Evolutionary conservation across 2,329 filamentous ascomycete species (phyloP).

Genomic region (Delphinella strobiligena): DNA sequence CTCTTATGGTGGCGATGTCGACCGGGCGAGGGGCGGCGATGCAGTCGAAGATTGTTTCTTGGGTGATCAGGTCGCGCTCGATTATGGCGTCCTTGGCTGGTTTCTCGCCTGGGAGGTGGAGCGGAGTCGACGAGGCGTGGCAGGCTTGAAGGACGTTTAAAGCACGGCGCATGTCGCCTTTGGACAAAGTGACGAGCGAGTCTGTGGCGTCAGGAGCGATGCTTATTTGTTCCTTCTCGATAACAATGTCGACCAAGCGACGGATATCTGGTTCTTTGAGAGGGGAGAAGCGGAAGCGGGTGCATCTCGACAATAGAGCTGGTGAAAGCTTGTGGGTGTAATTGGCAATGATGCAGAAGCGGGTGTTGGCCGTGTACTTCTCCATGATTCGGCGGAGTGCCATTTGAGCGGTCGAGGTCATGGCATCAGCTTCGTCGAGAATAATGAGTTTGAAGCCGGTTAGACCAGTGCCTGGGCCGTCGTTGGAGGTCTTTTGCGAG

Average conservation of each 20-base stretch:
- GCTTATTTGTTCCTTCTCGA: conserved; percentile 74
- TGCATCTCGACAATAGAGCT: conserved; percentile 83
- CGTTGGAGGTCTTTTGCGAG: conserved; percentile 27
- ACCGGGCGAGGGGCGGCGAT: conserved; percentile 89
- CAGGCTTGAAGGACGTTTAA: conserved; percentile 95
- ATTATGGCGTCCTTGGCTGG: conserved; percentile 43
- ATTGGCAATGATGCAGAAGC: conserved; percentile 98
- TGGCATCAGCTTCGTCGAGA: conserved; percentile 96
- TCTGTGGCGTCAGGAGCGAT: conserved; percentile 73
- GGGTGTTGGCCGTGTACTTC: conserved; percentile 94
- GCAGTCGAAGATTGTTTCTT: conserved; percentile 90
- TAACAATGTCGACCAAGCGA: conserved; percentile 74
- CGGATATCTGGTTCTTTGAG: conserved; percentile 82
- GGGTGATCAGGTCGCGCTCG: conserved; percentile 73
- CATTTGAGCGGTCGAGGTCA: conserved; percentile 99
- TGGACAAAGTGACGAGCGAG: conserved; percentile 74
- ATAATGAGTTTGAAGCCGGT: conserved; percentile 92
- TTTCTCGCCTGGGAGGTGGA: conserved; percentile 36
- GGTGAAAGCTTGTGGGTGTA: conserved; percentile 97
- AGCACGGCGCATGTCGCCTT: conserved; percentile 90
- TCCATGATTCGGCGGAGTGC: conserved; percentile 95
- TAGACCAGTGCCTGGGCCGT: conserved; percentile 36
- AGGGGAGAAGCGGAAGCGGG: conserved; percentile 87
- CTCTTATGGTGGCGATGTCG: conserved; percentile 73
- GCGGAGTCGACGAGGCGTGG: conserved; percentile 70